Conservation (phyloP, 768 basidiomycete genomes). For the Suillus variegatus region DNA sequence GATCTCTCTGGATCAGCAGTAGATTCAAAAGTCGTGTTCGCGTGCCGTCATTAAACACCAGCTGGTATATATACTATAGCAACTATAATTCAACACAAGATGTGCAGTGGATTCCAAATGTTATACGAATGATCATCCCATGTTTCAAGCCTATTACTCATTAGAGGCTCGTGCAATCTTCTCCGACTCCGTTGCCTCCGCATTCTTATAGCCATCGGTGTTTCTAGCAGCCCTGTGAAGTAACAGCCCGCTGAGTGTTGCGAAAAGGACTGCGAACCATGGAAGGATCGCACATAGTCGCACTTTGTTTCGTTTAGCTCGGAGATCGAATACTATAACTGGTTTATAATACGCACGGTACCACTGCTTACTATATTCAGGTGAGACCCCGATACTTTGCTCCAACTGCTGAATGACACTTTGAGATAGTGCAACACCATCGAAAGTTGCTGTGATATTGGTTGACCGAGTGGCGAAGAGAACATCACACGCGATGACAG, state of each 20-base stretch:
- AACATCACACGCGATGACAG: constrained; percentile 44
- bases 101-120: background rate
- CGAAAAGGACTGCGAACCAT: constrained; percentile 51
- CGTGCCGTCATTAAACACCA: background rate
- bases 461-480: constrained; percentile 44
- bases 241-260: constrained; percentile 34
- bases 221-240: constrained; percentile 30
- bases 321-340: background rate
- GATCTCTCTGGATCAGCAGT: background rate
- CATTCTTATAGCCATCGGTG: background rate
- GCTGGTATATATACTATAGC: background rate
- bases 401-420: constrained; percentile 37
- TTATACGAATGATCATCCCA: background rate
- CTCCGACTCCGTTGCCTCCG: constrained; percentile 1
- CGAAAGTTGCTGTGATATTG: constrained; percentile 44
- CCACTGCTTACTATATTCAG: constrained; percentile 41
- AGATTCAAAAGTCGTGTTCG: background rate
- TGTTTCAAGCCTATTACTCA: background rate
- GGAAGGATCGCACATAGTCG: constrained; percentile 47
- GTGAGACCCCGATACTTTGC: constrained; percentile 37
- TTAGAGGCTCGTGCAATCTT: background rate
- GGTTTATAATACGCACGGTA: constrained; percentile 41
- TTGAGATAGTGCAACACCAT: constrained; percentile 35
- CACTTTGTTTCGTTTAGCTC: constrained; percentile 35
- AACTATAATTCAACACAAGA: background rate